phyloP scores from a whole-genome alignment of 2,329 filamentous ascomycete genomes.

The Trichoderma aggressivum region DNA sequence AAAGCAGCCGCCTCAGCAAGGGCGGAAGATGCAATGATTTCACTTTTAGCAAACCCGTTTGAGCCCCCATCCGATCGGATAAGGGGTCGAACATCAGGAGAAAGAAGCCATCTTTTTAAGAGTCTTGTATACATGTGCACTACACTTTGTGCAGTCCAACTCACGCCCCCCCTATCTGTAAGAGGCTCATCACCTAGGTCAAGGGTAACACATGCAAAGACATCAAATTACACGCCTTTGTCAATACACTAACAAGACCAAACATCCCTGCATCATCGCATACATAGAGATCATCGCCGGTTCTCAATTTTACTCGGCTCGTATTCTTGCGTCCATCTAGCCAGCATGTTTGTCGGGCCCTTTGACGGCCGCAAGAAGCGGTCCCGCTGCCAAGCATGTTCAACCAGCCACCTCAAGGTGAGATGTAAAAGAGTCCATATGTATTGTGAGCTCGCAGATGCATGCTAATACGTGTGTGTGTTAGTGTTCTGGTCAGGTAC shows the following conservation, averaged over 20 bases:
- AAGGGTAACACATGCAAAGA: background rate
- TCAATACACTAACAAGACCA: background rate
- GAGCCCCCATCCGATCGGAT: background rate
- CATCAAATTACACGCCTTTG: background rate
- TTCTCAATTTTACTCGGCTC: background rate
- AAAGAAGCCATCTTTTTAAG: background rate
- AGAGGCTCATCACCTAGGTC: background rate
- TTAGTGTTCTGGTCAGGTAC: conserved; percentile 34
- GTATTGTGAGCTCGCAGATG: rapidly evolving
- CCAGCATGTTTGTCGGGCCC: conserved; percentile 31
- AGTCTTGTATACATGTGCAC: background rate
- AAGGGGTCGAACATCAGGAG: background rate
- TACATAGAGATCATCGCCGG: background rate
- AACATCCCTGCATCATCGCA: background rate
- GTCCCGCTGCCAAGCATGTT: conserved; percentile 32
- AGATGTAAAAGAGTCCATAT: background rate
- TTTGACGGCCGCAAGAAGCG: conserved; percentile 34
- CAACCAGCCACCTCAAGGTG: conserved; percentile 35
- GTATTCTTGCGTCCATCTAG: background rate
- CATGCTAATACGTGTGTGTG: background rate
- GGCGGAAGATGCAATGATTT: background rate
- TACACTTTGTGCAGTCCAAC: background rate
- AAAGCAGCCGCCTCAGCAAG: background rate
- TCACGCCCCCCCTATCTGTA: background rate
- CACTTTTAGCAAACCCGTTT: background rate